Base-by-base conservation (phyloP, 2,329 filamentous ascomycete genomes). In the Pseudogymnoascus sp. region DNA sequence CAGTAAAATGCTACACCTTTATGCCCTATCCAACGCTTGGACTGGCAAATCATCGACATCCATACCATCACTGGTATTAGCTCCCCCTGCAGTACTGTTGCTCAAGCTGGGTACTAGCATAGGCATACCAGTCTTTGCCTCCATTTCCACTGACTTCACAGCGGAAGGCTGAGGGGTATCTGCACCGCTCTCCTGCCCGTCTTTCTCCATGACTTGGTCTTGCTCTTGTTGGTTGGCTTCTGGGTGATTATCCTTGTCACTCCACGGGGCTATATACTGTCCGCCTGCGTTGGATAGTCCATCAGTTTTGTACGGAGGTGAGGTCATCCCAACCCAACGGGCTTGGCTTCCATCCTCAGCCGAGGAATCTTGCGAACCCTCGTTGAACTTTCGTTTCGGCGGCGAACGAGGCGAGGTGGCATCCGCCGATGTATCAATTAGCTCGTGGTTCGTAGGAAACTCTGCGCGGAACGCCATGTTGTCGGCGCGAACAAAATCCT, bases 401-500 rank as follows among this genome's bases (percentile, higher is more conserved):
- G 58, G 58, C 33, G 58, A 59, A 2, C 58, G 33, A 27, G 58
- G 58, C 21, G 58, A 39, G 35, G 37, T 39, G 35, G n/a, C n/a
- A 15, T 59, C 58, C 35, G 21, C 35, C n/a, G 33, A 31, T n/a
- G 21, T 31, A 39, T 59, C 48, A 39, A 39, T 12, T 4, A 59
- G 58, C 18, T 61, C 39, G 40, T 31, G 33, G 13, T 59, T 55
- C 15, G 58, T 61, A 13, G 61, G 37, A 21, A 83, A 72, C 65
- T 84, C 82, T 59, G 77, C 74, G 15, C 75, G 75, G 69, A 84
- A 84, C 1, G 74, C 73, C 62, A 76, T 77, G 65, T 84, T 84
- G 59, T 84, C 82, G 37, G 74, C 75, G 39, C 74, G 76, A 4
- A 80, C 74, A 67, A 84, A 84, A 33, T 75, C 74, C 70, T 80